Base-by-base conservation (phyloP, 352 stramenopile species). In the Plasmopara viticola region DNA sequence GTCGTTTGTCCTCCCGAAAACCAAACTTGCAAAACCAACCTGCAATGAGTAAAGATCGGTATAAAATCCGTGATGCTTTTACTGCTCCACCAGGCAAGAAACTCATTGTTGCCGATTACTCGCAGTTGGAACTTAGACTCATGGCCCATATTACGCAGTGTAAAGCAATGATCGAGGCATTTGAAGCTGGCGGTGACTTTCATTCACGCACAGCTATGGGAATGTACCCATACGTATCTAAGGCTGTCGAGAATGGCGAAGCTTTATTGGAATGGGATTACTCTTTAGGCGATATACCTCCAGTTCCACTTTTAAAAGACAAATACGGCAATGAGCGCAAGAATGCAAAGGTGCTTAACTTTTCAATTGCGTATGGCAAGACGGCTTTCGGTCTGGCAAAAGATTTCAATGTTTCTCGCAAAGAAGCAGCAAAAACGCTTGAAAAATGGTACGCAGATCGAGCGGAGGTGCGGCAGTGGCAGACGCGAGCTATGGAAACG, bases 321-420 rank as follows among this genome's bases (percentile, higher is more conserved):
- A 86, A 97, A 60, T 99, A 95, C 66, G 94, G 84, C 15, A 94
- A 93, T 6, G 97, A 99, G 72, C 86, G 97, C 42, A 86, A 98
- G 44, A 98, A 98, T 52, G 96, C 97, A 10, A 99, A 99, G 63
- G 98, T 98, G 15, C 78, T 99, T 15, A 99, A 99, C 66, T 99
- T 99, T 60, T 98, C 93, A 12, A 99, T 99, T 58, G 97, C 97
- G 6, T 99, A 99, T 65, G 97, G 97, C 18, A 99, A 99, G 70
- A 99, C 97, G 14, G 91, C 96, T 2, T 95, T 96, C 59, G 97
- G 97, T 2, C 59, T 99, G 20, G 96, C 87, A 20, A 95, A 98
- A 40, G 76, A 93, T 43, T 93, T 90, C 41, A 82, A 81, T 40
- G 83, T 95, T 14, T 80, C 67, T 17, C 68, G 78, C 2, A 87